Conservation (phyloP, 352 stramenopile genomes). For the Phytophthora hibernalis region DNA sequence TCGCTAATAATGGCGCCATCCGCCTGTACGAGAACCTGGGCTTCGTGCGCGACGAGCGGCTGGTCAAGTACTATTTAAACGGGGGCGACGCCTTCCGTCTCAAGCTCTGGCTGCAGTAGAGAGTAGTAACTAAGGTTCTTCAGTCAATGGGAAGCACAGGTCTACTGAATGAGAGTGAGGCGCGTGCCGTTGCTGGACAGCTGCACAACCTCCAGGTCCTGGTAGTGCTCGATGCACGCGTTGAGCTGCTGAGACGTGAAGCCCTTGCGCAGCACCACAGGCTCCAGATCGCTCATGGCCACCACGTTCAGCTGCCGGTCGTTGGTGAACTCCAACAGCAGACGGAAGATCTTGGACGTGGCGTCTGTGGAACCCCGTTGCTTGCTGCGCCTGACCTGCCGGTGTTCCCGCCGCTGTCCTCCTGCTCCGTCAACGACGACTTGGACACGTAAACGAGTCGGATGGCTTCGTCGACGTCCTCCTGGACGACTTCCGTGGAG, state of each 20-base stretch:
- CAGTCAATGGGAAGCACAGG: too few species aligned
- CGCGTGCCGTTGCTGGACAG: constrained; percentile 78
- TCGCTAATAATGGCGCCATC: constrained; percentile 92
- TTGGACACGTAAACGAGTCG: constrained; percentile 98
- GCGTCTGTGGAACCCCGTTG: constrained; percentile 82
- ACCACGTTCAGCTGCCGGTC: constrained; percentile 74
- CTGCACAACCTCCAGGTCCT: constrained; percentile 87
- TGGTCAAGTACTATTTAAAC: constrained; percentile 97
- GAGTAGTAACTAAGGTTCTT: too few species aligned
- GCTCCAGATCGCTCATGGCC: constrained; percentile 92
- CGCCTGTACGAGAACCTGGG: constrained; percentile 94
- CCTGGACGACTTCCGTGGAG: constrained; percentile 93
- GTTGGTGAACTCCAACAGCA: constrained; percentile 95
- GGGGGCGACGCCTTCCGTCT: constrained; percentile 94
- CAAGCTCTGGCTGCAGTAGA: constrained; percentile 89
- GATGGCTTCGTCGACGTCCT: constrained; percentile 98
- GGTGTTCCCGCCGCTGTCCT: constrained; percentile 60
- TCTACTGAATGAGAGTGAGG: constrained; percentile 71
- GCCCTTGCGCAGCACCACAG: constrained; percentile 96
- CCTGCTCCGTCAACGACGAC: constrained; percentile 92
- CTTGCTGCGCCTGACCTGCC: constrained; percentile 24
- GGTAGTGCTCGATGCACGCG: constrained; percentile 95
- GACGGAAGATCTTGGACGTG: constrained; percentile 95
- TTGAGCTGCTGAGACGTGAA: constrained; percentile 96
- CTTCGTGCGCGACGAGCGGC: constrained; percentile 92